These are phyloP conservation scores for Gaultheria prostrata DNA, from an alignment of 148 eudicot genomes.

Conservation along the genomic window DNA sequence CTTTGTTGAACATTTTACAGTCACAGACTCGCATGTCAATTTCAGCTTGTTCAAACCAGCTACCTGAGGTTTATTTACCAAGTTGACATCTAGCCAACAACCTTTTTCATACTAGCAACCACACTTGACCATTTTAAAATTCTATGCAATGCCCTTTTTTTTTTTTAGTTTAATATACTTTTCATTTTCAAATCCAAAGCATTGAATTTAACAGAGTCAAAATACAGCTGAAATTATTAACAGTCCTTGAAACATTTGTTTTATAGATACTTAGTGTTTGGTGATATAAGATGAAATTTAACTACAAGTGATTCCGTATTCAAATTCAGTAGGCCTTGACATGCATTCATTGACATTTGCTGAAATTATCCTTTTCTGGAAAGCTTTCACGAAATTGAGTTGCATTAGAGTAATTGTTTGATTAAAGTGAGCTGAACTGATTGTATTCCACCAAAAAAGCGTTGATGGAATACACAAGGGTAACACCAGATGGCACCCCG, in stretches of 20 bases:
- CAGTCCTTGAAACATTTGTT: neutral
- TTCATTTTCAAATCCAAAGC: neutral
- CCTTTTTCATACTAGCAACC: neutral
- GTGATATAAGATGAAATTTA: neutral
- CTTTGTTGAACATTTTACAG: slow-evolving; percentile 2
- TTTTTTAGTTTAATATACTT: neutral
- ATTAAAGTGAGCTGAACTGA: neutral
- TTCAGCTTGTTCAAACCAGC: neutral
- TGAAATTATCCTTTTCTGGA: neutral
- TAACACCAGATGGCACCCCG: neutral
- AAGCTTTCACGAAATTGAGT: neutral
- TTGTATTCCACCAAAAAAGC: neutral
- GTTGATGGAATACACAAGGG: neutral
- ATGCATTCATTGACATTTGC: neutral
- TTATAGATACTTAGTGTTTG: neutral
- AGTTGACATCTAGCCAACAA: neutral
- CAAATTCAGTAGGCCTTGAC: neutral
- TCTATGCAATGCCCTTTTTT: neutral
- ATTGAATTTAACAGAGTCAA: neutral
- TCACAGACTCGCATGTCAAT: neutral
- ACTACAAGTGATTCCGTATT: neutral
- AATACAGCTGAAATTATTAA: neutral
- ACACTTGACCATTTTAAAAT: neutral
- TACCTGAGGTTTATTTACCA: neutral
- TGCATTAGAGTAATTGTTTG: neutral